Conservation (phyloP, 208 protist genomes). For the Wallacemonas collosoma region DNA sequence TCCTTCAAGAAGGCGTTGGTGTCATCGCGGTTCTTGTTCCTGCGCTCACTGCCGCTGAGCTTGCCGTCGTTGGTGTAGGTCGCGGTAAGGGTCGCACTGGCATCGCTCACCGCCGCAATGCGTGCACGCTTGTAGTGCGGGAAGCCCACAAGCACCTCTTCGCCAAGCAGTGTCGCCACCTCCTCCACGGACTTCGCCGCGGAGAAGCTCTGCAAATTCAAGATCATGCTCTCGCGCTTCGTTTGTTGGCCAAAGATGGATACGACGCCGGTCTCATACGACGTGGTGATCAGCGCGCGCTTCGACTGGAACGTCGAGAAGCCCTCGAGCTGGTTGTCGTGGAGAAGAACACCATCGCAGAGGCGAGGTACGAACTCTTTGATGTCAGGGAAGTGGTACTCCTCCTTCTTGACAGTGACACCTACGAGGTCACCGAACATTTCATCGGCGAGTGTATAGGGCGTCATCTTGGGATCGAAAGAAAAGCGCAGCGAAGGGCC, state of each 20-base stretch:
- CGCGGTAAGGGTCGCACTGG: slow-evolving; percentile 39
- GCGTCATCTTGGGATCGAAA: slow-evolving; percentile 63
- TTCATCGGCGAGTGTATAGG: slow-evolving; percentile 47
- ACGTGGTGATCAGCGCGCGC: slow-evolving; percentile 41
- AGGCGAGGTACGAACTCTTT: slow-evolving; percentile 60
- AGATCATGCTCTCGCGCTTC: slow-evolving; percentile 73
- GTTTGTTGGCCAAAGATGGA: slow-evolving; percentile 78
- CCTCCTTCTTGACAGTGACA: slow-evolving; percentile 49
- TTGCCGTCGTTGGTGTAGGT: slow-evolving; percentile 59
- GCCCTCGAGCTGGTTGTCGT: slow-evolving; percentile 68
- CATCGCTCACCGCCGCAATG: slow-evolving; percentile 71
- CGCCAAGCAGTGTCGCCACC: slow-evolving; percentile 56
- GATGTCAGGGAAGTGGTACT: slow-evolving; percentile 58
- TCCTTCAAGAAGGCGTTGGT: slow-evolving; percentile 56
- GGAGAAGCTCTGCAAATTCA: slow-evolving; percentile 47
- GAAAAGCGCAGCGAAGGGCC: slow-evolving; percentile 63
- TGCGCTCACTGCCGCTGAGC: slow-evolving; percentile 55
- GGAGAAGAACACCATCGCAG: slow-evolving; percentile 58
- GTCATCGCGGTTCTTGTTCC: slow-evolving; percentile 73
- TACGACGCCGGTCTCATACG: slow-evolving; percentile 62
- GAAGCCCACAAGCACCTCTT: slow-evolving; percentile 86
- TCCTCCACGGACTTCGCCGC: slow-evolving; percentile 31
- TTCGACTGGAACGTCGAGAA: slow-evolving; percentile 81
- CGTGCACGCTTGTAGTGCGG: slow-evolving; percentile 88
- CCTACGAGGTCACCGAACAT: slow-evolving; percentile 66